Evolutionary conservation across 768 basidiomycete genomes (phyloP), one percentile per base, ranked within the genome.

Genomic region (Tylopilus sp.): DNA sequence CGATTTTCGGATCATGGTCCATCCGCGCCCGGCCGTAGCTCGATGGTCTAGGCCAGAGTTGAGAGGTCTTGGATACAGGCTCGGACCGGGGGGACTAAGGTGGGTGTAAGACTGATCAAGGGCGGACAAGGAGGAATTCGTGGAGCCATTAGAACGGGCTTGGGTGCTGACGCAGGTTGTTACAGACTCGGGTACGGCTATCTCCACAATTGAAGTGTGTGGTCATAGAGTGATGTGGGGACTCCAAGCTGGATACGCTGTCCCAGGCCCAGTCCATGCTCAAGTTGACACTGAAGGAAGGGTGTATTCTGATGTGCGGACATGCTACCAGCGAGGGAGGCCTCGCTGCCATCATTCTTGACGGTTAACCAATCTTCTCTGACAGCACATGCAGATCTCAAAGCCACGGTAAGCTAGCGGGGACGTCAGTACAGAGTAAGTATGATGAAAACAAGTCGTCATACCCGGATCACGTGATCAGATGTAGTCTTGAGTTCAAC

Each of bases 41-140:
- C 74, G 65, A 49, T 70, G 73, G 26, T 62, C 56, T 2, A 67
- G 67, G 45, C 81, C 81, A 36, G 70, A 56, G 59, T 76, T 81
- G 29, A 84, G 77, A 13, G 40, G 40, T 25, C 37, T 19, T 21
- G 86, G 84, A 69, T 90, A 90, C 16, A 89, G 90, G 54, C 84
- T 81, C 25, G 86, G 83, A 67, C 83, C 82, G 22, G 89, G 89
- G 3, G 83, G 82, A 57, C 76, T 79, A 31, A 92, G 71, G 69
- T 92, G 88, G 43, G 89, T 92, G 70, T 89, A 92, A 11, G 89
- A 91, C 58, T 85, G 87, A 30, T 86, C 81, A 21, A 91, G 76
- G 26, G 84, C 84, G 1, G 85, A 85, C 1, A 83, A 82, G 6
- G 86, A 87, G 9, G 78, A 78, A 66, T 75, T 77, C 19, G 63